Evolutionary conservation across 345 rosid species (phyloP).

Genomic region (Heritiera fomes): DNA sequence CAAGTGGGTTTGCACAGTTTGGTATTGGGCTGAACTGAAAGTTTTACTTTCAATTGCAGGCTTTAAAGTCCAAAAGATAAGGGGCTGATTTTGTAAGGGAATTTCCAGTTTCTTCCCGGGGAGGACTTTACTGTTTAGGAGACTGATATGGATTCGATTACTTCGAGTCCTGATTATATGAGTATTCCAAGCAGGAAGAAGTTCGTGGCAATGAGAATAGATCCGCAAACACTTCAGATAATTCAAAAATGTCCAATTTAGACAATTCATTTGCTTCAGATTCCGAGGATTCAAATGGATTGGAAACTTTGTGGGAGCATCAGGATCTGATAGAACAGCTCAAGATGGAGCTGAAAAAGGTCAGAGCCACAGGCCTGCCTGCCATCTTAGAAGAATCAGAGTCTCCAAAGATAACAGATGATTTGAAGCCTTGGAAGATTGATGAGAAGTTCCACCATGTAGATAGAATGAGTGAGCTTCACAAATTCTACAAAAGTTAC

Average conservation of each 20-base stretch:
- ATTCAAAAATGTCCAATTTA: slow-evolving; percentile 12
- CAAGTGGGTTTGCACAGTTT: neutral
- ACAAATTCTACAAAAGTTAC: slow-evolving; percentile 84
- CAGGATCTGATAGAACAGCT: slow-evolving; percentile 93
- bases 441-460: slow-evolving; percentile 65
- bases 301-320: slow-evolving; percentile 87
- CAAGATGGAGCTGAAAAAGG: slow-evolving; percentile 85
- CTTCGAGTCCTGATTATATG: slow-evolving; percentile 51
- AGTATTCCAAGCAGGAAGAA: slow-evolving; percentile 31
- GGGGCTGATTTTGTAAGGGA: neutral
- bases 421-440: slow-evolving; percentile 91
- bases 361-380: slow-evolving; percentile 73
- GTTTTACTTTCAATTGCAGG: neutral
- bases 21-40: neutral
- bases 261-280: slow-evolving; percentile 32
- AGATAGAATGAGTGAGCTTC: slow-evolving; percentile 74
- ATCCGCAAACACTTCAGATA: neutral
- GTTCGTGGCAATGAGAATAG: slow-evolving; percentile 19
- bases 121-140: too few species aligned
- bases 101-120: too few species aligned
- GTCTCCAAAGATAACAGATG: slow-evolving; percentile 70
- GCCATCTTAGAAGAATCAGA: slow-evolving; percentile 80
- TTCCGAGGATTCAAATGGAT: slow-evolving; percentile 46
- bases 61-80: neutral
- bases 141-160: slow-evolving; percentile 42